Evolutionary conservation across 2,329 filamentous ascomycete genomes (phyloP).

Genomic region (Penicillium sclerotigenum): DNA sequence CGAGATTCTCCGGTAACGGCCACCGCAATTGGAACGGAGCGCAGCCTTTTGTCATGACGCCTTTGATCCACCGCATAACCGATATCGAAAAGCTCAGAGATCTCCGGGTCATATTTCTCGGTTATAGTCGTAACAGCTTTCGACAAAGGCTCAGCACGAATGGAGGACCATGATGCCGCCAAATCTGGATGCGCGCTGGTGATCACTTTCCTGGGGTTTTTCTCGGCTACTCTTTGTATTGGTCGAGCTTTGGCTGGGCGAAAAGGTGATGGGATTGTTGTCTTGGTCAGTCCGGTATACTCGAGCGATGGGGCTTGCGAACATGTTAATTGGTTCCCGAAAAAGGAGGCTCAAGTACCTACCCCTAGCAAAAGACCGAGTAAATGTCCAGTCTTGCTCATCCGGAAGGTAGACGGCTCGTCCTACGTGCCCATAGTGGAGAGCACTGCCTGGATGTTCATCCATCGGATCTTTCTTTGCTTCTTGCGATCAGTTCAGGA

Average conservation of each 20-base stretch:
- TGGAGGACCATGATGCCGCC: slow-evolving; percentile 32
- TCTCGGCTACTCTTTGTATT: slow-evolving; percentile 7
- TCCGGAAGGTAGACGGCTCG: slow-evolving; percentile 50
- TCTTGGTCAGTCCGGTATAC: slow-evolving; percentile 33
- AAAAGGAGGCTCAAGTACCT: slow-evolving; percentile 3
- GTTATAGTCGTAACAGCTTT: slow-evolving; percentile 29
- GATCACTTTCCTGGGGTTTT: slow-evolving; percentile 24
- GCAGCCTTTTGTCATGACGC: slow-evolving; percentile 24
- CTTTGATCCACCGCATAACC: slow-evolving; percentile 46
- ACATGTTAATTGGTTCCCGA: background rate
- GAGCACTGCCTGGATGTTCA: slow-evolving; percentile 50
- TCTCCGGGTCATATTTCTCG: slow-evolving; percentile 34
- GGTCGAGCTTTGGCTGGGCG: slow-evolving; percentile 9
- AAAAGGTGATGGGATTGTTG: slow-evolving; percentile 25
- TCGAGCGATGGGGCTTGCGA: slow-evolving; percentile 24
- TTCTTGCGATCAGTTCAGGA: slow-evolving; percentile 27
- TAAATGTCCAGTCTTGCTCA: slow-evolving; percentile 50
- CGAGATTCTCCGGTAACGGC: slow-evolving; percentile 45
- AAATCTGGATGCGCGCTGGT: slow-evolving; percentile 36
- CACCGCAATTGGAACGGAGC: slow-evolving; percentile 37
- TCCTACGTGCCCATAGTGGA: slow-evolving; percentile 59
- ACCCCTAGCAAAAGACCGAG: slow-evolving; percentile 36
- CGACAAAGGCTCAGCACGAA: slow-evolving; percentile 33
- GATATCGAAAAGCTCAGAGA: slow-evolving; percentile 48
- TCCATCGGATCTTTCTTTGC: slow-evolving; percentile 53